Conservation (phyloP, 2,329 filamentous ascomycete genomes). For the Blastomyces gilchristii region DNA sequence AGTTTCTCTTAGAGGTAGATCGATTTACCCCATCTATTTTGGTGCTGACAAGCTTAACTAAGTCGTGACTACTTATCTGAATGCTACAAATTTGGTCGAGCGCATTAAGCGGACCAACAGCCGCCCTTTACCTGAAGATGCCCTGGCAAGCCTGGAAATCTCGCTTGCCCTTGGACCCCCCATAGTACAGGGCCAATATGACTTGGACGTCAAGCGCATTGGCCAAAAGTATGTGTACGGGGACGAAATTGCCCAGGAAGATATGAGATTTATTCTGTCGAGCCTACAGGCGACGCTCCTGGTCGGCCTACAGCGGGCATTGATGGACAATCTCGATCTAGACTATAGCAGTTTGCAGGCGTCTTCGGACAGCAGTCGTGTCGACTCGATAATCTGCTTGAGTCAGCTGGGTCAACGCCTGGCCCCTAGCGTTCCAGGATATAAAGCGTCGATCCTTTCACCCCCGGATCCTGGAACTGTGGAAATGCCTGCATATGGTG, state of each 20-base stretch:
- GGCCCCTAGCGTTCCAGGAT: slow-evolving; percentile 9
- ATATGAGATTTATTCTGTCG: slow-evolving; percentile 33
- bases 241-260: slow-evolving; percentile 29
- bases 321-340: slow-evolving; percentile 23
- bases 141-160: slow-evolving; percentile 21
- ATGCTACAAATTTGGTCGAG: slow-evolving; percentile 13
- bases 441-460: slow-evolving; percentile 4
- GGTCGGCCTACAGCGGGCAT: slow-evolving; percentile 24
- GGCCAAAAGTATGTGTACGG: slow-evolving; percentile 28
- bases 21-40: neutral
- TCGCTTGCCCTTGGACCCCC: slow-evolving; percentile 28
- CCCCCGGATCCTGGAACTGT: neutral
- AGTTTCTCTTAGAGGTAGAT: neutral
- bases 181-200: slow-evolving; percentile 30
- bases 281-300: slow-evolving; percentile 29
- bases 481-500: slow-evolving; percentile 2
- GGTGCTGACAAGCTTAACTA: neutral
- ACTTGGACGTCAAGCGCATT: slow-evolving; percentile 25
- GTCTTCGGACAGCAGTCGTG: slow-evolving; percentile 30
- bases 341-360: slow-evolving; percentile 26
- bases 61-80: slow-evolving; percentile 13
- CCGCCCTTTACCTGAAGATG: neutral
- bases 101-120: slow-evolving; percentile 9
- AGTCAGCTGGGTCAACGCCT: slow-evolving; percentile 28
- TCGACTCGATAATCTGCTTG: slow-evolving; percentile 28